A percentile compares a stretch with the other conserved stretches of the same genome.
These are phyloP conservation scores for Heliosperma pusillum DNA, from an alignment of 148 eudicot species.

Conservation along the genomic window DNA sequence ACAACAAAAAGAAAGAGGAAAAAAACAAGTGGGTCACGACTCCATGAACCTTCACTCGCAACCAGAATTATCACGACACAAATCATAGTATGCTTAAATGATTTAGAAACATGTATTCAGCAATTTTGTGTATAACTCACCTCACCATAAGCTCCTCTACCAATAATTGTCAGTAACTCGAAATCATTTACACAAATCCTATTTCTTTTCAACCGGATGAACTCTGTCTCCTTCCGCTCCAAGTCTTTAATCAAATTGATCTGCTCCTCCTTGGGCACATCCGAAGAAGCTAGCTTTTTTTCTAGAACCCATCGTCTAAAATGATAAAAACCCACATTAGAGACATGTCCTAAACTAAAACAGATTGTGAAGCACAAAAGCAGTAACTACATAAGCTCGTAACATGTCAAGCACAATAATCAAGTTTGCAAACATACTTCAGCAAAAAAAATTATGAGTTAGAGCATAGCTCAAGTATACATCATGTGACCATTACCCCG, in stretches of 20 bases:
- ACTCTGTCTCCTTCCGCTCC: conserved; percentile 93
- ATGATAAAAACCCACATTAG: conserved; percentile 16
- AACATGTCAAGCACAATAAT: not conserved
- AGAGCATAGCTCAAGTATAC: not conserved
- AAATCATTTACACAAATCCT: conserved; percentile 92
- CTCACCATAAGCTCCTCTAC: conserved; percentile 98
- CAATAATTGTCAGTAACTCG: conserved; percentile 84
- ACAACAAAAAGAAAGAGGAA: not conserved
- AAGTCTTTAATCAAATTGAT: conserved; percentile 76
- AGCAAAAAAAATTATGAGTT: not conserved
- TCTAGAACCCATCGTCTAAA: conserved; percentile 88
- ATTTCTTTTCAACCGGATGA: conserved; percentile 85
- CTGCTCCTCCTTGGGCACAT: conserved; percentile 93
- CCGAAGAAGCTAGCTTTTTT: conserved; percentile 81
- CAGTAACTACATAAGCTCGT: not conserved
- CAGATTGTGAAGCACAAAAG: not conserved
- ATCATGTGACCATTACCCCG: not conserved
- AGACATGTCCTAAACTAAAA: conserved; percentile 7
- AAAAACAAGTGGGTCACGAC: too few species aligned
- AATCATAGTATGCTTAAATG: conserved; percentile 8
- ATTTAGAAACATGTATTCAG: not conserved
- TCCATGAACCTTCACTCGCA: not conserved
- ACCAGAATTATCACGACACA: not conserved
- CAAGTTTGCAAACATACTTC: conserved; percentile 1
- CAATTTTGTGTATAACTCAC: conserved; percentile 38